These are phyloP conservation scores for Phalaenopsis aphrodite DNA, from an alignment of 106 monocot species.

Conservation along the genomic window DNA sequence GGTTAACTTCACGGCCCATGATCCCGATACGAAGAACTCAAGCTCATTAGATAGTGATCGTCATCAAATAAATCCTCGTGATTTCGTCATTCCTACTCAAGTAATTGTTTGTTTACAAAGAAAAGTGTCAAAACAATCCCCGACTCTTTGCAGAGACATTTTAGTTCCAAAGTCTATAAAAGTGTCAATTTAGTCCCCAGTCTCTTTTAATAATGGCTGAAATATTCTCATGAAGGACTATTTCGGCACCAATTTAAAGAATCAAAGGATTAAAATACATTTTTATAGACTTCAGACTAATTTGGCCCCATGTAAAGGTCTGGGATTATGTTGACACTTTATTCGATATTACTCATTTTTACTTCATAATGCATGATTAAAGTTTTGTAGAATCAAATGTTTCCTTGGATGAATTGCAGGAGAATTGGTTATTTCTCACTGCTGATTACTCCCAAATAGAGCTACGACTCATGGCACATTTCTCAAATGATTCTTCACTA, in stretches of 20 bases:
- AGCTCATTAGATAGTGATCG: slow-evolving; percentile 26
- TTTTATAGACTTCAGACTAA: too few species aligned
- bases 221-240: too few species aligned
- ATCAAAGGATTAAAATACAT: too few species aligned
- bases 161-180: too few species aligned
- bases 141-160: too few species aligned
- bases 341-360: not conserved
- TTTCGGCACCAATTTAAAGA: too few species aligned
- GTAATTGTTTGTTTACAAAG: slow-evolving; percentile 28
- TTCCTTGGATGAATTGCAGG: slow-evolving; percentile 33
- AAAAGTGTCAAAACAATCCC: too few species aligned
- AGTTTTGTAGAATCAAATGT: slow-evolving; percentile 1
- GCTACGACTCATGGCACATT: slow-evolving; percentile 93
- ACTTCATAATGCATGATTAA: not conserved
- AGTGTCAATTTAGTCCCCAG: too few species aligned
- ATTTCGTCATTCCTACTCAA: slow-evolving; percentile 84
- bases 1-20: slow-evolving; percentile 42
- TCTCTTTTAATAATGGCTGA: too few species aligned
- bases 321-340: too few species aligned
- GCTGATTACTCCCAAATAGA: slow-evolving; percentile 99
- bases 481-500: slow-evolving; percentile 63
- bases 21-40: slow-evolving; percentile 14
- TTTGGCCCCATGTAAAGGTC: too few species aligned
- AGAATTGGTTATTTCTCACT: slow-evolving; percentile 82
- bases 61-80: slow-evolving; percentile 85